Conservation (phyloP, 2,329 filamentous ascomycete genomes). For the Arthrobotrys iridis region DNA sequence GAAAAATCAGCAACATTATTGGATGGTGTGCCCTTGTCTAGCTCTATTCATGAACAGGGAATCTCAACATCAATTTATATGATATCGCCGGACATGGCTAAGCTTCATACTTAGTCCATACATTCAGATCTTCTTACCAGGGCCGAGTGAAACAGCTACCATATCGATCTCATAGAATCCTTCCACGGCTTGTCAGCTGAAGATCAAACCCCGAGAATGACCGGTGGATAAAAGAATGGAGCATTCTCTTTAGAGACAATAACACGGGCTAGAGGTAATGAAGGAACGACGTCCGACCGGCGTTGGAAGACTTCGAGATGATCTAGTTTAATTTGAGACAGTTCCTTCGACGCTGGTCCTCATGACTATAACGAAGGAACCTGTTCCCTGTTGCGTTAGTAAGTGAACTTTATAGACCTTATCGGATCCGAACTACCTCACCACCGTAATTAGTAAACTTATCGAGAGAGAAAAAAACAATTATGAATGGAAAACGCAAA, state of each 20-base stretch:
- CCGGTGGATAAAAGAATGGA: constrained; percentile 42
- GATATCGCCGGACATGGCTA: constrained; percentile 54
- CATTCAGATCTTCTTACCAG: constrained; percentile 52
- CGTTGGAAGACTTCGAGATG: constrained; percentile 48
- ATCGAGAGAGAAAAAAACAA: constrained; percentile 28
- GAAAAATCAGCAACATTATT: constrained; percentile 43
- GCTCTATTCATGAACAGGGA: constrained; percentile 32
- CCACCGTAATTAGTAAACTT: constrained; percentile 16
- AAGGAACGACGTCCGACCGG: constrained; percentile 36
- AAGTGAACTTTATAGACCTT: constrained; percentile 52
- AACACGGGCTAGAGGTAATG: constrained; percentile 47
- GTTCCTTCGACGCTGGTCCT: constrained; percentile 30
- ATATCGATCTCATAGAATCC: constrained; percentile 53
- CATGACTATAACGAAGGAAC: constrained; percentile 44
- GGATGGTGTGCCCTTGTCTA: constrained; percentile 47
- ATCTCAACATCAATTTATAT: constrained; percentile 43
- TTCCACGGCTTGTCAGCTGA: constrained; percentile 49
- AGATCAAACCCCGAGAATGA: constrained; percentile 42
- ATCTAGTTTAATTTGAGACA: constrained; percentile 52
- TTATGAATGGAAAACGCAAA: constrained; percentile 36
- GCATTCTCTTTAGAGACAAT: constrained; percentile 50
- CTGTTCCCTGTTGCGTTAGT: constrained; percentile 51
- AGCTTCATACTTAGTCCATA: constrained; percentile 52
- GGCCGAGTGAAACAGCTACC: constrained; percentile 51
- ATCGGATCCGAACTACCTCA: constrained; percentile 41